Evolutionary conservation across 2,329 filamentous ascomycete genomes (phyloP).

Genomic region (Aquanectria penicillioides): DNA sequence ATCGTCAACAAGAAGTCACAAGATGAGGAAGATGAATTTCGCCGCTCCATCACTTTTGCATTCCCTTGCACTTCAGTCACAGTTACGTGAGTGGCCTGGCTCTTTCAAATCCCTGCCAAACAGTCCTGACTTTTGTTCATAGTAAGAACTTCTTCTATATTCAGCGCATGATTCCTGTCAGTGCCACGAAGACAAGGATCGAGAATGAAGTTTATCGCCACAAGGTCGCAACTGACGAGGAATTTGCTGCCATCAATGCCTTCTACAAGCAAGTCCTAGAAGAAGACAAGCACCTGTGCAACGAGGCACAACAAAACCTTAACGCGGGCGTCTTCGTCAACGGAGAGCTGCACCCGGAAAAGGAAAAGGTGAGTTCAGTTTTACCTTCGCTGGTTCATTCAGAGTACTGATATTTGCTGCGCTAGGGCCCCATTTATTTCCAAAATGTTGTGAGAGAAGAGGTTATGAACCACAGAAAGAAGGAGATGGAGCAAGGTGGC

Average conservation of each 20-base stretch:
- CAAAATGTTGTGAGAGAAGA: constrained; percentile 57
- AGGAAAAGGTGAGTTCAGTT: constrained; percentile 59
- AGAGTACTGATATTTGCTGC: neutral
- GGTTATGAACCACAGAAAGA: constrained; percentile 54
- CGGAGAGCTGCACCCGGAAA: constrained; percentile 68
- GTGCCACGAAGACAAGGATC: constrained; percentile 62
- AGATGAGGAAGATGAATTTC: constrained; percentile 56
- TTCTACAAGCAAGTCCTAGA: constrained; percentile 71
- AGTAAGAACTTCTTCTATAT: constrained; percentile 71
- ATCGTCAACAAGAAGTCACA: constrained; percentile 56
- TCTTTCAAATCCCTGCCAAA: no score
- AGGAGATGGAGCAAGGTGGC: constrained; percentile 52
- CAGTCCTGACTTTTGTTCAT: no score
- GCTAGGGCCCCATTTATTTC: constrained; percentile 61
- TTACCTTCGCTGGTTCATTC: no score
- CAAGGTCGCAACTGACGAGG: constrained; percentile 64
- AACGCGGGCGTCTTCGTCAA: constrained; percentile 69
- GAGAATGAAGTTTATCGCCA: constrained; percentile 71
- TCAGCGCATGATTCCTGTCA: constrained; percentile 67
- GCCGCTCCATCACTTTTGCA: constrained; percentile 56
- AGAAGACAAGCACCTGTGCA: constrained; percentile 72
- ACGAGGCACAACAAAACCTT: constrained; percentile 67
- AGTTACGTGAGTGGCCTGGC: constrained; percentile 55
- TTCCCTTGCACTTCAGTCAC: constrained; percentile 61
- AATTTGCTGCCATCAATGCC: constrained; percentile 64